phyloP scores from a whole-genome alignment of 345 rosid genomes.

The Theobroma cacao region DNA sequence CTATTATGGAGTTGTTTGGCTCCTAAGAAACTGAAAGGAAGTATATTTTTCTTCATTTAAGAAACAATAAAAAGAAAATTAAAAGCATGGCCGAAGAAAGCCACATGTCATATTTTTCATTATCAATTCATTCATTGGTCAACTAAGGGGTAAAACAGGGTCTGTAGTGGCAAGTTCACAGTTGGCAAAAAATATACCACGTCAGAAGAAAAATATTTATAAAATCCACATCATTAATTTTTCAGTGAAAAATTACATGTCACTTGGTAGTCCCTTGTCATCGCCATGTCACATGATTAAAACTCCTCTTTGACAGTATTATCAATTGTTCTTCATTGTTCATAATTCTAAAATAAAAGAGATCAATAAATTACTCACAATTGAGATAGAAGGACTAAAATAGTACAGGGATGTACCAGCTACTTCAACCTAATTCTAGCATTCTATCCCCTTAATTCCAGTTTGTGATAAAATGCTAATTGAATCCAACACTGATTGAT shows the following conservation, averaged over 20 bases:
- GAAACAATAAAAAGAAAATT: too few relatives aligned
- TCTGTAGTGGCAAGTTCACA: background rate
- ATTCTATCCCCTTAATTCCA: background rate
- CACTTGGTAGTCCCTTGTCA: background rate
- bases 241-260: too few relatives aligned
- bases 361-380: background rate
- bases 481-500: background rate
- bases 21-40: background rate
- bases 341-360: background rate
- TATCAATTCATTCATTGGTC: background rate
- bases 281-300: background rate
- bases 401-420: background rate
- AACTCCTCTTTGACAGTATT: background rate
- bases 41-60: too few relatives aligned
- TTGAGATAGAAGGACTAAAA: background rate
- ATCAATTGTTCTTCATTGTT: background rate
- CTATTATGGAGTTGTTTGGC: background rate
- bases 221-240: background rate
- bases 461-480: background rate
- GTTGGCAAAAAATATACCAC: background rate
- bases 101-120: background rate
- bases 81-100: background rate
- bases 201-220: too few relatives aligned
- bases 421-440: background rate
- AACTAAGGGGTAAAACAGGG: background rate